Percentiles rank a stretch among this genome's conserved stretches.
These are phyloP conservation scores for Alternaria metachromatica DNA, from an alignment of 2,329 filamentous ascomycete species.

Conservation along the genomic window DNA sequence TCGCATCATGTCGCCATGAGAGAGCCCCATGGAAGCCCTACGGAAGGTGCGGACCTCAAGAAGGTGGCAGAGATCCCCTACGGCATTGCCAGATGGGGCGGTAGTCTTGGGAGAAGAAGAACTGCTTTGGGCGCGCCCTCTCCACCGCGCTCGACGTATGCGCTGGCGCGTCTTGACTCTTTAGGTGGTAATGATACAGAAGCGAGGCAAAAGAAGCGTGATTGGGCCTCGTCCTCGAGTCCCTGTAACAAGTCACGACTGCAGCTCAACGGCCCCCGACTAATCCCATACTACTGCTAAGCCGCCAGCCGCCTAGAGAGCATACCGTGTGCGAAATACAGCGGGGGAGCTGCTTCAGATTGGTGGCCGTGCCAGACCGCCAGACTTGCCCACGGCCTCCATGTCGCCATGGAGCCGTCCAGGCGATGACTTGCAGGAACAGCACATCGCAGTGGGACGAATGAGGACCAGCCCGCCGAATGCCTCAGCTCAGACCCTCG, in stretches of 20 bases:
- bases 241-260: constrained; percentile 13
- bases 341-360: constrained; percentile 7
- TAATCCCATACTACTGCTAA: not conserved
- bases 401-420: constrained; percentile 3
- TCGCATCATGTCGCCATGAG: constrained; percentile 45
- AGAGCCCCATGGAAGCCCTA: constrained; percentile 16
- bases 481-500: constrained; percentile 21
- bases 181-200: constrained; percentile 15
- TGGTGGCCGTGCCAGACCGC: constrained; percentile 22
- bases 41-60: constrained; percentile 9
- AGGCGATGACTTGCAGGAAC: constrained; percentile 33
- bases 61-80: constrained; percentile 16
- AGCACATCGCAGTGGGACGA: constrained; percentile 24
- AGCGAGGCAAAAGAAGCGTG: constrained; percentile 16
- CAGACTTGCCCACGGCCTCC: constrained; percentile 4
- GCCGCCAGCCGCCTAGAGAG: not conserved
- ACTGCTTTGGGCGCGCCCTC: constrained; percentile 26
- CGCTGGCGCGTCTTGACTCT: constrained; percentile 29
- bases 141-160: constrained; percentile 24
- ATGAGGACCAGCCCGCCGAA: constrained; percentile 25
- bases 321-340: not conserved
- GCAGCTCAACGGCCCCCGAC: constrained; percentile 12
- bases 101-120: constrained; percentile 22
- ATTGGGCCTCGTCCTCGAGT: constrained; percentile 21
- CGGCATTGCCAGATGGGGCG: constrained; percentile 27